A percentile compares a stretch with the other conserved stretches of the same genome.
Evolutionary conservation across 2,329 filamentous ascomycete genomes (phyloP).

Genomic region (Lecanicillium sp.): DNA sequence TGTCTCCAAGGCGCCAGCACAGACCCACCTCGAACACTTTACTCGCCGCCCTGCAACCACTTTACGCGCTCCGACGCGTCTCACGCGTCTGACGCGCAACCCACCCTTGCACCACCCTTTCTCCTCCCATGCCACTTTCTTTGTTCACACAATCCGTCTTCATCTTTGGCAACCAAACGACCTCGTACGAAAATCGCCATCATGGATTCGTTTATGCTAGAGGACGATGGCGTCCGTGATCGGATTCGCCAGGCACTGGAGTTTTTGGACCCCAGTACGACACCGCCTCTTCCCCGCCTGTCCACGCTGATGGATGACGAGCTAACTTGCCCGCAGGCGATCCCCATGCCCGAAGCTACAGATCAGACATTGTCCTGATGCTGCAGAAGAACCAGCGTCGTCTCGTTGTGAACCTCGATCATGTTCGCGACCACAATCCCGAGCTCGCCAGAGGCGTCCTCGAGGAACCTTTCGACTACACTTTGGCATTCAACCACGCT

Average conservation of each 20-base stretch:
- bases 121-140: slow-evolving; percentile 5
- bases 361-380: slow-evolving; percentile 79
- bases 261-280: slow-evolving; percentile 86
- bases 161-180: slow-evolving; percentile 6
- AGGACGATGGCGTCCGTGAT: slow-evolving; percentile 77
- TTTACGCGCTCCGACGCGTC: slow-evolving; percentile 16
- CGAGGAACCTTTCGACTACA: slow-evolving; percentile 80
- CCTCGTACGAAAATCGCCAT: slow-evolving; percentile 11
- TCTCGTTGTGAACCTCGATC: slow-evolving; percentile 73
- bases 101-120: slow-evolving; percentile 5
- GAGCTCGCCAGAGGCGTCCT: slow-evolving; percentile 76
- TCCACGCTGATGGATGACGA: too few species aligned
- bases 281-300: slow-evolving; percentile 3
- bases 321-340: slow-evolving; percentile 19
- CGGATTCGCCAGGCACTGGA: slow-evolving; percentile 83
- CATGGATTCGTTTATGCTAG: slow-evolving; percentile 70
- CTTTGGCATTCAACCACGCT: slow-evolving; percentile 80
- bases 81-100: slow-evolving; percentile 8
- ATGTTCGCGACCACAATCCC: slow-evolving; percentile 78
- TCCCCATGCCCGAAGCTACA: slow-evolving; percentile 62
- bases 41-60: slow-evolving; percentile 10
- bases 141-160: slow-evolving; percentile 2
- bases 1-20: too few species aligned
- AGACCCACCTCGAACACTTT: too few species aligned
- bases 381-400: slow-evolving; percentile 59